phyloP scores from a whole-genome alignment of 2,329 filamentous ascomycete species.

The Elsinoe fawcettii region DNA sequence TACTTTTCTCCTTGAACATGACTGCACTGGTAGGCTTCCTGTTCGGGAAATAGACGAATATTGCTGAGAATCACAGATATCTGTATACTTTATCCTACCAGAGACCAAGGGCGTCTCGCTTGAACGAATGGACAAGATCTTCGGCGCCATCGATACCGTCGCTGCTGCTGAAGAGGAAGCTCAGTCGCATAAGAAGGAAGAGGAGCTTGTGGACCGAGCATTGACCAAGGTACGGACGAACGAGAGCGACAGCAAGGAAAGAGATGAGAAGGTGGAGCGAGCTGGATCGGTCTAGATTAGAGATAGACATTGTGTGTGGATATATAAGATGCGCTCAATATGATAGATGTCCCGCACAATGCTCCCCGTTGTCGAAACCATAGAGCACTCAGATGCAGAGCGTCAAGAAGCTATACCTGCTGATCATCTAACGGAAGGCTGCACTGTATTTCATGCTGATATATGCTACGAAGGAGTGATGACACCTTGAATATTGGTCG shows the following conservation, averaged over 20 bases:
- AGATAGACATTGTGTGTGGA: too few relatives aligned
- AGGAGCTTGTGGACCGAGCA: not conserved
- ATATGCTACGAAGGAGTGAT: too few relatives aligned
- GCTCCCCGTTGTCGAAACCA: too few relatives aligned
- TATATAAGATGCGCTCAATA: too few relatives aligned
- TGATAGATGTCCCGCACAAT: too few relatives aligned
- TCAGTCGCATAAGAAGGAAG: not conserved
- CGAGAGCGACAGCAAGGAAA: not conserved
- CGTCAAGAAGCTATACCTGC: too few relatives aligned
- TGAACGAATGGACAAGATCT: slow-evolving; percentile 25
- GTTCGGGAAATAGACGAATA: not conserved
- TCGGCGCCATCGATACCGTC: slow-evolving; percentile 32
- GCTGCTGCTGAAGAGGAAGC: slow-evolving; percentile 30
- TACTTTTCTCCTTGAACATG: slow-evolving; percentile 34
- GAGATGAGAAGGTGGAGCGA: slow-evolving; percentile 17
- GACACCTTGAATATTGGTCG: too few relatives aligned
- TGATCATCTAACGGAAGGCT: too few relatives aligned
- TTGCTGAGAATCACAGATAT: slow-evolving; percentile 25
- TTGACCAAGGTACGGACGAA: not conserved
- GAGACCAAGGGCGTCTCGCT: slow-evolving; percentile 56
- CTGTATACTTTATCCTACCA: slow-evolving; percentile 58
- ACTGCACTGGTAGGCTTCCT: slow-evolving; percentile 26
- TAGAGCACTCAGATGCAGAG: too few relatives aligned
- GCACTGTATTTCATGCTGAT: too few relatives aligned
- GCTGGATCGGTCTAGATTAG: not conserved